Base-by-base conservation (phyloP, 2,329 filamentous ascomycete species). In the Endoconidiophora polonica region DNA sequence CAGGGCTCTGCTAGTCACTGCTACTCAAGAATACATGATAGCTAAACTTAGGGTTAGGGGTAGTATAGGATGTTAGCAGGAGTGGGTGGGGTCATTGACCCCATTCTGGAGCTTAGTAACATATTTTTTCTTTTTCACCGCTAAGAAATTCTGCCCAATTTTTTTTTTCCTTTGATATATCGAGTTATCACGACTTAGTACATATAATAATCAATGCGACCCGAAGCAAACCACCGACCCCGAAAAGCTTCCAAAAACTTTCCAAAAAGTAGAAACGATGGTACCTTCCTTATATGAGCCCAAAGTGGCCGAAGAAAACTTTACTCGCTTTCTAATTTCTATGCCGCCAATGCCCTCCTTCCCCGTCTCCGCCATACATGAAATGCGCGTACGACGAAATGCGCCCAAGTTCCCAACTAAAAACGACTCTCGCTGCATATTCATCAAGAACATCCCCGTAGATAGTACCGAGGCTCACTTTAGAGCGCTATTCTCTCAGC, bases 391-490 rank as follows among this genome's bases (percentile, higher is more conserved):
- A 50, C 85, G 86, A 56, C 78, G 78, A 50, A 88, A 96, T 65
- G 73, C 80, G 43, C 87, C 90, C 54, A 86, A 83, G 65, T 73
- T 84, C 39, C 78, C 84, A 12, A 83, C 82, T 5, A 70, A 74
- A 49, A 74, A 83, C 63, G 83, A 90, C 58, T 68, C 77, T 14
- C 80, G 88, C 57, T 87, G 84, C 54, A 72, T 98, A 16, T 98
- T 94, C 65, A 62, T 94, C n/a, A 83, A 88, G 55, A 96, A 98
- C 59, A 68, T 93, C 1, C 91, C 91, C 5, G 71, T 82, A 55
- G 88, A 95, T 61, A 81, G 86, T 53, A 93, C 86, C 3, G 80
- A 86, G 51, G 63, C 70, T 1, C 84, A 88, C 58, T 72, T 96
- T 40, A 79, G 86, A 42, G 71, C 79, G 40, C 67, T 96, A 0